Percentiles rank a stretch among this genome's conserved stretches.
Conservation (phyloP, 345 rosid genomes). For the Ceriops decandra region DNA sequence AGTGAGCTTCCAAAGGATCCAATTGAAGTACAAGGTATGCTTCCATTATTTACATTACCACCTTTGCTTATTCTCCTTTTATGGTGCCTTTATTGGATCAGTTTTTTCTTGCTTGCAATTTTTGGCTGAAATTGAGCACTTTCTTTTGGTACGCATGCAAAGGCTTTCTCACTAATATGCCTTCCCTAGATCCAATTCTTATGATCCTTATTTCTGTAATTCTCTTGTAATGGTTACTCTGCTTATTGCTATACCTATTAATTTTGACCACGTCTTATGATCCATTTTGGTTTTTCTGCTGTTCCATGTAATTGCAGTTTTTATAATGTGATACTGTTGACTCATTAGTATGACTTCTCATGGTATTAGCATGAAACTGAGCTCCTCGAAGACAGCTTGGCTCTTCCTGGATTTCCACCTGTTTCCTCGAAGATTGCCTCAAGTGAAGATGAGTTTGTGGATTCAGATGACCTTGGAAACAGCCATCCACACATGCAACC, state of each 20-base stretch:
- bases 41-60: slow-evolving; percentile 5
- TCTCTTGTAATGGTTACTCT: background rate
- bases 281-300: background rate
- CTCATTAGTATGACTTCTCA: slow-evolving; percentile 5
- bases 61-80: slow-evolving; percentile 1
- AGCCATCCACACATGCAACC: slow-evolving; percentile 49
- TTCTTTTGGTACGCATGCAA: background rate
- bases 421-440: slow-evolving; percentile 67
- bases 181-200: no score
- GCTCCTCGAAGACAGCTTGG: slow-evolving; percentile 73
- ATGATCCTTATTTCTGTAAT: background rate
- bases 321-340: background rate
- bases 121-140: background rate
- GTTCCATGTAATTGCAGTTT: background rate
- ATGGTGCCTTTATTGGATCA: background rate
- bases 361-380: slow-evolving; percentile 66
- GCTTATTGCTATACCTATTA: background rate
- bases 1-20: slow-evolving; percentile 87
- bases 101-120: background rate
- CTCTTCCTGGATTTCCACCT: slow-evolving; percentile 59
- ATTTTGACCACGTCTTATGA: background rate
- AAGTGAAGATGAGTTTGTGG: slow-evolving; percentile 81
- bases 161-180: no score
- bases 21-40: slow-evolving; percentile 78
- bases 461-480: slow-evolving; percentile 76